A percentile compares a stretch with the other conserved stretches of the same genome.
These are phyloP conservation scores for Ascochyta rabiei DNA, from an alignment of 2,329 filamentous ascomycete genomes.

Conservation along the genomic window DNA sequence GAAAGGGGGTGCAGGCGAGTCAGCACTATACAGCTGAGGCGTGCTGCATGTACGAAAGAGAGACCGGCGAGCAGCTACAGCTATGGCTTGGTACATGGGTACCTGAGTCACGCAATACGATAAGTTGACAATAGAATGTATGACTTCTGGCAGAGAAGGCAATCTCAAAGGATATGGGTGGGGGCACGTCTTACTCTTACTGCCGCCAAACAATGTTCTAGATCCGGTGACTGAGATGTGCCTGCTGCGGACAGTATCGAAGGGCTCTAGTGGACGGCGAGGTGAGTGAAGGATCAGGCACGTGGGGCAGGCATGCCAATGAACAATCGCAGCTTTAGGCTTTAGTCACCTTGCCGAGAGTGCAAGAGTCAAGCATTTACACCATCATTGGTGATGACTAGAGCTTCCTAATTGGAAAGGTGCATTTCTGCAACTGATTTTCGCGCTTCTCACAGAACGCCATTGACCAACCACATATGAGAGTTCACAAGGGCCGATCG, in stretches of 20 bases:
- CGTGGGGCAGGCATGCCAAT: not conserved
- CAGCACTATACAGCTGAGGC: conserved; percentile 1
- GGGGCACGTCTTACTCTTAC: conserved; percentile 4
- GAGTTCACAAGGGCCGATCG: conserved; percentile 7
- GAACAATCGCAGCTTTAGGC: not conserved
- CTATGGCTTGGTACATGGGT: conserved; percentile 4
- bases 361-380: not conserved
- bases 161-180: conserved; percentile 5
- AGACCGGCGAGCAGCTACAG: not conserved
- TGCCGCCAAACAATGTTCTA: not conserved
- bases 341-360: not conserved
- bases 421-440: not conserved
- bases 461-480: not conserved
- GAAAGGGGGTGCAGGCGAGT: conserved; percentile 8
- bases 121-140: not conserved
- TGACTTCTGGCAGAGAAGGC: conserved; percentile 2
- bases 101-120: not conserved
- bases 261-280: conserved; percentile 8
- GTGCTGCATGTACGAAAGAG: not conserved
- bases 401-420: not conserved
- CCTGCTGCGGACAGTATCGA: not conserved
- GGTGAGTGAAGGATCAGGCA: not conserved
- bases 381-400: not conserved
- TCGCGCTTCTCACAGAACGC: not conserved
- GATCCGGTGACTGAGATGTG: not conserved